These are phyloP conservation scores for Yarrowia osloensis DNA, from an alignment of 805 yeast genomes.

Conservation along the genomic window DNA sequence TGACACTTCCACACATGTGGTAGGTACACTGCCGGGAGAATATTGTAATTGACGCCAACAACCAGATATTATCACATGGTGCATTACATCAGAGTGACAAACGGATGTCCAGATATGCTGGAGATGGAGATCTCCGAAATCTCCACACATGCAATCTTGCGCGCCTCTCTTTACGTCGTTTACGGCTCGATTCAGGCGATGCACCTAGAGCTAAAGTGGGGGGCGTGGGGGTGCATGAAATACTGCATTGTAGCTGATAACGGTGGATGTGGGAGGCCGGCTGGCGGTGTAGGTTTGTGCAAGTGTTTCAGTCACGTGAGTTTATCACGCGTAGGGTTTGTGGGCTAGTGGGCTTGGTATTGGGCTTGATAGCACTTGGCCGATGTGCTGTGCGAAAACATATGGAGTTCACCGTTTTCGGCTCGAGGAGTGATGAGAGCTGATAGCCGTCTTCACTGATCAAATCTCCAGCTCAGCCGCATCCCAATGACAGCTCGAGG, in stretches of 20 bases:
- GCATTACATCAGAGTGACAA: slow-evolving; percentile 6
- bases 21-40: not conserved
- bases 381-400: too few relatives aligned
- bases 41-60: not conserved
- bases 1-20: too few relatives aligned
- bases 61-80: not conserved
- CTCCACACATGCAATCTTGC: too few relatives aligned
- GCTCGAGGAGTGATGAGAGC: not conserved
- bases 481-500: not conserved
- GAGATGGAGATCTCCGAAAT: too few relatives aligned
- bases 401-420: too few relatives aligned
- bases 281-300: too few relatives aligned
- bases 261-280: too few relatives aligned
- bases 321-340: not conserved
- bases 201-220: slow-evolving; percentile 4
- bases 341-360: not conserved
- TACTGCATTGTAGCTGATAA: not conserved
- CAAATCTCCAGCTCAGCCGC: not conserved
- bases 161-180: too few relatives aligned
- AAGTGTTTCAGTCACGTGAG: not conserved
- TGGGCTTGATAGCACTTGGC: too few relatives aligned
- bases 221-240: too few relatives aligned
- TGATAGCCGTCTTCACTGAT: not conserved
- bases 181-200: not conserved
- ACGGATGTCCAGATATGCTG: not conserved